phyloP scores from a whole-genome alignment of 2,329 filamentous ascomycete genomes.

The Scedosporium aurantiacum region DNA sequence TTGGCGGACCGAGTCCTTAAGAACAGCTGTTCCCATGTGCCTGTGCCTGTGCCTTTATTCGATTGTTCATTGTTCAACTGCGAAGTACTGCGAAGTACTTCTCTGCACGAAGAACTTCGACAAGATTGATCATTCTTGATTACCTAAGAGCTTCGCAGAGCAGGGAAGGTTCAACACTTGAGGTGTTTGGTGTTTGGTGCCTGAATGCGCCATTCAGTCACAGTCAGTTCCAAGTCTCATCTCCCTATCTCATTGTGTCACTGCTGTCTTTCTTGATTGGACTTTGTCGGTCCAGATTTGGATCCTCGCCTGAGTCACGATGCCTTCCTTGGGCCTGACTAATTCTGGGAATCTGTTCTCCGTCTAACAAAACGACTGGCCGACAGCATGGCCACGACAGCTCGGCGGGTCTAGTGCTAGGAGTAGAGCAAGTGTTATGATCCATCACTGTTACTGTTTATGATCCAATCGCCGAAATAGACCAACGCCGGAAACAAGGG shows the following conservation, averaged over 20 bases:
- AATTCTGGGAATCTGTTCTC: background rate
- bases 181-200: no score
- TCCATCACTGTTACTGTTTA: background rate
- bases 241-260: no score
- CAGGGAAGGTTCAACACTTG: no score
- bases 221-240: background rate
- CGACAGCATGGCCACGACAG: background rate
- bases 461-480: no score
- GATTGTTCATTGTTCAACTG: no score
- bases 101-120: no score
- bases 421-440: background rate
- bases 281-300: background rate
- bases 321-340: background rate
- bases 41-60: no score
- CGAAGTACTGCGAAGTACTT: no score
- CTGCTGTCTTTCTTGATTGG: background rate
- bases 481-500: background rate
- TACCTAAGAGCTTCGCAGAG: no score
- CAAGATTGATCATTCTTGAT: no score
- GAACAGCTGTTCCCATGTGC: no score
- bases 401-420: background rate
- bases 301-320: background rate
- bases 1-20: no score
- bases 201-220: background rate
- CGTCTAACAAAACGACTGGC: background rate